Base-by-base conservation (phyloP, 2,329 filamentous ascomycete genomes). In the Dichotomopilus funicola region DNA sequence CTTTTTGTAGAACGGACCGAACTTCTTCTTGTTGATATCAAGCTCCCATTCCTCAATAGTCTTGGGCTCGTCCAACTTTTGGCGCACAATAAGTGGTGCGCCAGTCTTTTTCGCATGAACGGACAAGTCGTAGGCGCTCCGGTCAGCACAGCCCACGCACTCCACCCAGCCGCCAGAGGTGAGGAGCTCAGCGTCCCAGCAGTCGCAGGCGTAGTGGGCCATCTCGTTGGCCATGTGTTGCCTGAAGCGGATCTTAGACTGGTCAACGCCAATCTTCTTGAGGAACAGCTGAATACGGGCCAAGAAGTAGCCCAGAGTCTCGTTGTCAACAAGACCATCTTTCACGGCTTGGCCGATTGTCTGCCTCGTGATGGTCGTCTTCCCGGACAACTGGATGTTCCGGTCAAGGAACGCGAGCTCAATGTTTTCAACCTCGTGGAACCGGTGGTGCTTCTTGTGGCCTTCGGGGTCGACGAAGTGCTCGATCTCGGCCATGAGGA, bases 401-500 rank as follows among this genome's bases (percentile, higher is more conserved):
- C 89, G 87, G 70, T 94, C 87, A 47, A 99, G 81, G 33, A 99
- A 82, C 53, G 86, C 82, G 56, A 99, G 80, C 75, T 95, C 87
- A 47, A 94, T 75, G 64, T 95, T 78, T 68, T 89, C 86, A 57
- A 99, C 86, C 66, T 96, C 89, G 46, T 83, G 74, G 73, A 99
- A 99, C 55, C 91, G 87, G 51, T 80, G 75, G 71, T 99, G 94
- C 75, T 94, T 95, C 83, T 99, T 99, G 73, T 91, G 90, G 68
- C 90, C 85, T 67, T 94, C 80, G 9, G 94, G 94, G 67, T 99
- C 94, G 63, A 99, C 94, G 69, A 89, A 99, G 73, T 99, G 94
- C 77, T 99, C 94, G 65, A 99, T 96, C 75, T 99, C 94, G 31
- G 92, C 94, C 94, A 99, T 97, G 65, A 96, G 75, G 75, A 99